phyloP scores from a whole-genome alignment of 2,329 filamentous ascomycete genomes.

The Pestalotiopsis sp. region DNA sequence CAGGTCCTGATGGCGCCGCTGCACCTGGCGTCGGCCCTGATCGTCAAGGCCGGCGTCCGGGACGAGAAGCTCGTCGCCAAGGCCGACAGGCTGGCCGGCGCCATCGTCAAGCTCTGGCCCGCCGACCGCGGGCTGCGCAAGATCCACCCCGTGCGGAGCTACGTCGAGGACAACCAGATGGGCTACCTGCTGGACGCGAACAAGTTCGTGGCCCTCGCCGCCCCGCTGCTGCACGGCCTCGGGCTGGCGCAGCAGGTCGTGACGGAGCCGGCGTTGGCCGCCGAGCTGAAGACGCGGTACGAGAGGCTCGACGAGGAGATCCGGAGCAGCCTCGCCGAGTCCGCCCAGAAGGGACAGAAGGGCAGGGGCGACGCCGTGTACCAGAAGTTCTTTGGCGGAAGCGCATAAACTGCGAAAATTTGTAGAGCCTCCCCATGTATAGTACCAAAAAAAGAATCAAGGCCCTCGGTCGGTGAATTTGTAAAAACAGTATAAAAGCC shows the following conservation, averaged over 20 bases:
- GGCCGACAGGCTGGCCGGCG: slow-evolving; percentile 38
- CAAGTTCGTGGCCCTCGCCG: slow-evolving; percentile 37
- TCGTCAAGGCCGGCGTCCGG: slow-evolving; percentile 31
- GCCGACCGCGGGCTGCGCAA: slow-evolving; percentile 36
- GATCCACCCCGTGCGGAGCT: slow-evolving; percentile 37
- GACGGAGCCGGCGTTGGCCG: slow-evolving; percentile 34
- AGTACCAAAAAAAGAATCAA: background rate
- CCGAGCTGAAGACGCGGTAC: slow-evolving; percentile 42
- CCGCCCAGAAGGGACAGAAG: slow-evolving; percentile 21
- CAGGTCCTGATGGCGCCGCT: slow-evolving; percentile 44
- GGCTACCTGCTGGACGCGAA: slow-evolving; percentile 35
- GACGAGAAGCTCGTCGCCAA: slow-evolving; percentile 30
- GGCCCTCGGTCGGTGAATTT: background rate
- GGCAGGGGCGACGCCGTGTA: slow-evolving; percentile 34
- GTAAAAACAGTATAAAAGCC: background rate
- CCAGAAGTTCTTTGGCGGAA: slow-evolving; percentile 30
- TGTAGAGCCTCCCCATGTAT: background rate
- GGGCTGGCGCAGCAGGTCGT: slow-evolving; percentile 46
- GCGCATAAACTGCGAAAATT: slow-evolving; percentile 1
- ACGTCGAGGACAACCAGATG: slow-evolving; percentile 27
- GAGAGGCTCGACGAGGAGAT: slow-evolving; percentile 40
- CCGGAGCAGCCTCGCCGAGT: slow-evolving; percentile 21
- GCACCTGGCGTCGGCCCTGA: slow-evolving; percentile 45
- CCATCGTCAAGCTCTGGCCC: slow-evolving; percentile 45
- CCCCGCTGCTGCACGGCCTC: slow-evolving; percentile 46